These are phyloP conservation scores for Colletotrichum gigasporum DNA, from an alignment of 2,329 filamentous ascomycete species.

Conservation along the genomic window DNA sequence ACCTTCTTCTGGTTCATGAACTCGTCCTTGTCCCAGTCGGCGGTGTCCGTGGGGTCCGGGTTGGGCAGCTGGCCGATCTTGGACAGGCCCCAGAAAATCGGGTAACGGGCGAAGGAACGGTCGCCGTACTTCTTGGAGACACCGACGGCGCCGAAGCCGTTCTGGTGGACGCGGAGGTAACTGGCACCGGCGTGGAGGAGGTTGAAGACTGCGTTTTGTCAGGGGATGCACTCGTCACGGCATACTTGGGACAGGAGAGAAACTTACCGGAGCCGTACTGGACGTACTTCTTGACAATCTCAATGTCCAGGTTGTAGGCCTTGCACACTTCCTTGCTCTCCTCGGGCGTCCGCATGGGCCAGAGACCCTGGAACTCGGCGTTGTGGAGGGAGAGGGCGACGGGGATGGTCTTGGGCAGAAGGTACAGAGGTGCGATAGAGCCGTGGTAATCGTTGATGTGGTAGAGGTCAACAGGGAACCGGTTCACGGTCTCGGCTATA, in stretches of 20 bases:
- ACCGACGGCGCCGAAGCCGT: slow-evolving; percentile 74
- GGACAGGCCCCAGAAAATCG: slow-evolving; percentile 74
- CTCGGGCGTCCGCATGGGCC: slow-evolving; percentile 71
- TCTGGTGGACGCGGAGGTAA: slow-evolving; percentile 72
- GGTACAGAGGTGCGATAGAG: slow-evolving; percentile 70
- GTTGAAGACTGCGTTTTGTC: slow-evolving; percentile 64
- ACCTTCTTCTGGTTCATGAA: slow-evolving; percentile 56
- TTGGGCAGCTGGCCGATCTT: slow-evolving; percentile 72
- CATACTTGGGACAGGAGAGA: neutral
- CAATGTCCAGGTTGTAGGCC: slow-evolving; percentile 69
- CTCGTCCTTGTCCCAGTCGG: slow-evolving; percentile 64
- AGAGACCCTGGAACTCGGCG: slow-evolving; percentile 75
- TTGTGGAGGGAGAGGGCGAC: slow-evolving; percentile 73
- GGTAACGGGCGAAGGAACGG: slow-evolving; percentile 72
- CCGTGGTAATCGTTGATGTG: slow-evolving; percentile 75
- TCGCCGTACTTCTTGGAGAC: slow-evolving; percentile 76
- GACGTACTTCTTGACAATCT: slow-evolving; percentile 67
- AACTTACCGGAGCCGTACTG: slow-evolving; percentile 66
- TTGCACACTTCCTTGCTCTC: slow-evolving; percentile 71
- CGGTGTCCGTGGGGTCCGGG: slow-evolving; percentile 73
- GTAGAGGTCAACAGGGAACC: slow-evolving; percentile 71
- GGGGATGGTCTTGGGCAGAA: slow-evolving; percentile 71
- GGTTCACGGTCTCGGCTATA: slow-evolving; percentile 69
- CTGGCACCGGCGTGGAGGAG: slow-evolving; percentile 73
- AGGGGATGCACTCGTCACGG: neutral